Percentiles rank a stretch among this genome's conserved stretches.
phyloP scores from a whole-genome alignment of 441 rosid genomes.

The Raphanus hybrid region DNA sequence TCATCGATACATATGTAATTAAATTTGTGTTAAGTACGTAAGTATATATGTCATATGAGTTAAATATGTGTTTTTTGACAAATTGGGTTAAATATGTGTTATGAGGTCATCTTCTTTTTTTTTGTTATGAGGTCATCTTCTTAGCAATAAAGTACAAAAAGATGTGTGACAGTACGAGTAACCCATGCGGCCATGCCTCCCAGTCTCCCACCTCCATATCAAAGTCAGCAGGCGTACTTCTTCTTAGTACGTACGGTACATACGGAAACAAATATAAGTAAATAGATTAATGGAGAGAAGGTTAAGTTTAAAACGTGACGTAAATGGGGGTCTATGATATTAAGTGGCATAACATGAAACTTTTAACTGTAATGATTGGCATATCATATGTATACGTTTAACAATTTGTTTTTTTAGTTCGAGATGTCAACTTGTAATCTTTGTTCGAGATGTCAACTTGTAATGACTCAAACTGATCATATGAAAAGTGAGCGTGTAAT shows the following conservation, averaged over 20 bases:
- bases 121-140: background rate
- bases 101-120: background rate
- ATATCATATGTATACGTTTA: no score
- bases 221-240: constrained; percentile 19
- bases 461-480: no score
- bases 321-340: constrained; percentile 20
- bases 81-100: constrained; percentile 3
- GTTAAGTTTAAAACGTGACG: background rate
- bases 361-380: no score
- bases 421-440: no score
- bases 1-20: no score
- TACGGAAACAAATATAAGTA: background rate
- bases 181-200: constrained; percentile 35
- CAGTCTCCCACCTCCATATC: constrained; percentile 24
- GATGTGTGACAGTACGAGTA: constrained; percentile 2
- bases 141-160: background rate
- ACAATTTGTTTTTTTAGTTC: no score
- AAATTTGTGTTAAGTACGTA: no score
- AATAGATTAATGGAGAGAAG: background rate
- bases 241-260: constrained; percentile 21
- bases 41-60: no score
- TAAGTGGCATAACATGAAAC: background rate
- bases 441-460: no score
- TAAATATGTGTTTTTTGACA: no score
- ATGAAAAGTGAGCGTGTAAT: background rate